A percentile compares a stretch with the other conserved stretches of the same genome.
Conservation (phyloP, 208 protist species). For the Endotrypanum monterogeii region DNA sequence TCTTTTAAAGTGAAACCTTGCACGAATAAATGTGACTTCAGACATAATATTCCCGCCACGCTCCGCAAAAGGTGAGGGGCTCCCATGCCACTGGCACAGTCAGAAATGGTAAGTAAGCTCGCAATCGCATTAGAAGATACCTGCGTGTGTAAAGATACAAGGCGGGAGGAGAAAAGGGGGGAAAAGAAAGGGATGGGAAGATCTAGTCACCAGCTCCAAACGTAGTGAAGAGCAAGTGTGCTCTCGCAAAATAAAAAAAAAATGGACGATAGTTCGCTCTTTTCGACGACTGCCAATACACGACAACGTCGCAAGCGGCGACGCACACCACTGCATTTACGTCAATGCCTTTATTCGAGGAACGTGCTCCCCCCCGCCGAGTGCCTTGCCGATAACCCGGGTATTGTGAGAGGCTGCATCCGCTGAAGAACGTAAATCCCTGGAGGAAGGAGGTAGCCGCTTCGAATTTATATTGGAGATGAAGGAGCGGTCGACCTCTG, state of each 20-base stretch:
- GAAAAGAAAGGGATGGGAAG: no score
- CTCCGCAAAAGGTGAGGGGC: not conserved
- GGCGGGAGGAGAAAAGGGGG: no score
- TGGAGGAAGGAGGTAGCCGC: constrained; percentile 6
- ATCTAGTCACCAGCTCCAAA: not conserved
- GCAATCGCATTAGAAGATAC: not conserved
- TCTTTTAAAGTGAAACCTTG: not conserved
- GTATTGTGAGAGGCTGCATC: not conserved
- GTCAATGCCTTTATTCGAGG: constrained; percentile 11
- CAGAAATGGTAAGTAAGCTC: not conserved
- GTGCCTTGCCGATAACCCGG: not conserved
- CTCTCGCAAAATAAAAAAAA: not conserved
- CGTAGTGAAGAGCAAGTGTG: not conserved
- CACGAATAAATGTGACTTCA: not conserved
- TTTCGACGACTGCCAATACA: no score
- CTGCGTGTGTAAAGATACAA: not conserved
- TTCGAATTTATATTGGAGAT: constrained; percentile 8
- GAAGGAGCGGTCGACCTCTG: constrained; percentile 10
- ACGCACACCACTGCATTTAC: constrained; percentile 1
- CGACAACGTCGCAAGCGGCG: not conserved
- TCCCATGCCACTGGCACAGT: not conserved
- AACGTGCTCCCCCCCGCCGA: not conserved
- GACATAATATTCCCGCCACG: not conserved
- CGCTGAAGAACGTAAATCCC: constrained; percentile 14
- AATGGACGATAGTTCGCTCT: not conserved